Evolutionary conservation across 2,329 filamentous ascomycete genomes (phyloP), one percentile per base, ranked within the genome.

Genomic region (Nothopassalora personata): DNA sequence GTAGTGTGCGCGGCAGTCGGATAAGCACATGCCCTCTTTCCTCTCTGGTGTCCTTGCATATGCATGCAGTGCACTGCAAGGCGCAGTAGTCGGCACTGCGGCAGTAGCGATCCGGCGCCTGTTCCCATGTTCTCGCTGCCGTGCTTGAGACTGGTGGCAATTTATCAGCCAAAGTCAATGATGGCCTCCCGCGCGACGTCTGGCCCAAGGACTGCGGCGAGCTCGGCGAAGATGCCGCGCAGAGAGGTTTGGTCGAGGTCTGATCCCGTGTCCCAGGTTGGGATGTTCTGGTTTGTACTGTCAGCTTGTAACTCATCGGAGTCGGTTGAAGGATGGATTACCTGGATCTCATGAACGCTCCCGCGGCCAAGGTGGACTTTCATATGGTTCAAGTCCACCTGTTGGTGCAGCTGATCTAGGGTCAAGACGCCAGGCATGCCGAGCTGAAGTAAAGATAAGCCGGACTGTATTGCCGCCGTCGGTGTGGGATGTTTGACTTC

Each of bases 391-490:
- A 91, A 76, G 57, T 87, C 78, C 52, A 86, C 72, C 2, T 76
- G 66, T 9, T 68, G 63, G 15, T 75, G 69, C 57, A 91, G 76
- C 45, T 86, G 76, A 0, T 79, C 74, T 2, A 81, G 68, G 0
- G 82, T 78, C 47, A 84, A 78, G 43, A 90, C 79, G 0, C 89
- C 89, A 0, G 89, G 88, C 79, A 91, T 86, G 50, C 80, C 78
- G 51, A 86, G 79, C 0, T 76, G 71, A 60, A 90, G 84, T 0
- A 91, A 75, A 0, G 79, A 79, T 28, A 76, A 67, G 6, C 73
- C 73, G 0, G 77, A 78, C 5, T 71, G 62, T 5, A 70, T 69
- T 7, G 72, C 73, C 18, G 57, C 58, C 5, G 61, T 8, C 56
- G 55, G 66, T 61, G 34, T 66, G 34, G 58, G 54, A 54, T 61